These are phyloP conservation scores for Glaciozyma martinii DNA, from an alignment of 768 basidiomycete species.

Conservation along the genomic window DNA sequence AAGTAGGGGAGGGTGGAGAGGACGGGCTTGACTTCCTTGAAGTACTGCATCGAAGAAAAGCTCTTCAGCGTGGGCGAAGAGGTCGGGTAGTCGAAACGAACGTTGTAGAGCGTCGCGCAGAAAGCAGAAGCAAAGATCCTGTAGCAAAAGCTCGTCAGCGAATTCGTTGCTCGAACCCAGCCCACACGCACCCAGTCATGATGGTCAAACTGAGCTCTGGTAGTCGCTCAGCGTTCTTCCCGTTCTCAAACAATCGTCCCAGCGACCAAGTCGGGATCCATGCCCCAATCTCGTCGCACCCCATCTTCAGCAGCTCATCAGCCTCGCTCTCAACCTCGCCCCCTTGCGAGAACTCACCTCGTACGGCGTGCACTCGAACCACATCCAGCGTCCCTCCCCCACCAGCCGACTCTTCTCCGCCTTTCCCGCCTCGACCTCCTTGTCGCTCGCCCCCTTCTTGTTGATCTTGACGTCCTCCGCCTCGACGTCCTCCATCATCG, in stretches of 20 bases:
- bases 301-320: slow-evolving; percentile 9
- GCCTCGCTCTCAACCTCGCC: slow-evolving; percentile 29
- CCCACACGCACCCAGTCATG: slow-evolving; percentile 32
- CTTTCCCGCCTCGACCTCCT: slow-evolving; percentile 10
- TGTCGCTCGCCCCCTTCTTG: slow-evolving; percentile 17
- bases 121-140: slow-evolving; percentile 38
- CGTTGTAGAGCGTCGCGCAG: slow-evolving; percentile 30
- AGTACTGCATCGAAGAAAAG: slow-evolving; percentile 29
- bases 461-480: slow-evolving; percentile 11
- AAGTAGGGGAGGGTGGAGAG: slow-evolving; percentile 32
- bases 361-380: slow-evolving; percentile 39
- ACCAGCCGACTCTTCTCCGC: slow-evolving; percentile 8
- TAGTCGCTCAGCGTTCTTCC: slow-evolving; percentile 28
- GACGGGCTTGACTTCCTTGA: slow-evolving; percentile 36
- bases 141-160: background rate
- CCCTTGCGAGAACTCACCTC: slow-evolving; percentile 26
- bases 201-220: slow-evolving; percentile 39
- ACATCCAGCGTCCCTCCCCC: slow-evolving; percentile 32
- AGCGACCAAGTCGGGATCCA: slow-evolving; percentile 39
- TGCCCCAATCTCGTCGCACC: slow-evolving; percentile 29
- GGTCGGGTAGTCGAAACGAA: background rate
- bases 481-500: slow-evolving; percentile 15
- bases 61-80: background rate
- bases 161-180: background rate
- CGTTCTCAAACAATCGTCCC: slow-evolving; percentile 36